These are phyloP conservation scores for Lanmaoa pseudosensibilis DNA, from an alignment of 768 basidiomycete species.

Conservation along the genomic window DNA sequence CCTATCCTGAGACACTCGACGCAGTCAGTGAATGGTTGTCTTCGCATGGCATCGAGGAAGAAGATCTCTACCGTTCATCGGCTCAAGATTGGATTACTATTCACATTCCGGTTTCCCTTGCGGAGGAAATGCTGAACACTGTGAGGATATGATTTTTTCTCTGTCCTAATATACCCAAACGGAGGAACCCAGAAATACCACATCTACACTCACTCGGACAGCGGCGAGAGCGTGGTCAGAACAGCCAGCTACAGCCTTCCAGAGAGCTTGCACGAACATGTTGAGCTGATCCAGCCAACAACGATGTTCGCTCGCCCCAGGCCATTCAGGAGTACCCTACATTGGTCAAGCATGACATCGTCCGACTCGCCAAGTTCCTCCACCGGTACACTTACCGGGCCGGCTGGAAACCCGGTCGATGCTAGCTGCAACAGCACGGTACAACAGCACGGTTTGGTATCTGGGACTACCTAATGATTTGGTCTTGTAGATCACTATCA, in stretches of 20 bases:
- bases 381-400: slow-evolving; percentile 23
- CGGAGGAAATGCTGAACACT: slow-evolving; percentile 71
- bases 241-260: slow-evolving; percentile 74
- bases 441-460: neutral
- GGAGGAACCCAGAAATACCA: slow-evolving; percentile 52
- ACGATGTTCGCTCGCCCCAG: slow-evolving; percentile 60
- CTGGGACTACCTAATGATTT: neutral
- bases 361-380: slow-evolving; percentile 1
- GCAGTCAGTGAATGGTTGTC: slow-evolving; percentile 63
- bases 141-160: slow-evolving; percentile 35
- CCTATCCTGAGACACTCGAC: slow-evolving; percentile 50
- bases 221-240: slow-evolving; percentile 56
- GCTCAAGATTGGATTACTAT: slow-evolving; percentile 71
- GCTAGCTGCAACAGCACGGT: slow-evolving; percentile 46
- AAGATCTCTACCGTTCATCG: slow-evolving; percentile 52
- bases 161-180: neutral
- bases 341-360: slow-evolving; percentile 23
- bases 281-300: slow-evolving; percentile 72
- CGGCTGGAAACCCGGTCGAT: slow-evolving; percentile 41
- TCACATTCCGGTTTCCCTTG: slow-evolving; percentile 54
- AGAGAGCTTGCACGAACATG: slow-evolving; percentile 51
- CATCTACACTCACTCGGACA: slow-evolving; percentile 54
- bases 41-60: slow-evolving; percentile 50
- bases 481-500: slow-evolving; percentile 43
- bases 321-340: slow-evolving; percentile 42